Percentiles rank a stretch among this genome's conserved stretches.
Conservation (phyloP, 768 basidiomycete species). For the Cystofilobasidium ferigula region DNA sequence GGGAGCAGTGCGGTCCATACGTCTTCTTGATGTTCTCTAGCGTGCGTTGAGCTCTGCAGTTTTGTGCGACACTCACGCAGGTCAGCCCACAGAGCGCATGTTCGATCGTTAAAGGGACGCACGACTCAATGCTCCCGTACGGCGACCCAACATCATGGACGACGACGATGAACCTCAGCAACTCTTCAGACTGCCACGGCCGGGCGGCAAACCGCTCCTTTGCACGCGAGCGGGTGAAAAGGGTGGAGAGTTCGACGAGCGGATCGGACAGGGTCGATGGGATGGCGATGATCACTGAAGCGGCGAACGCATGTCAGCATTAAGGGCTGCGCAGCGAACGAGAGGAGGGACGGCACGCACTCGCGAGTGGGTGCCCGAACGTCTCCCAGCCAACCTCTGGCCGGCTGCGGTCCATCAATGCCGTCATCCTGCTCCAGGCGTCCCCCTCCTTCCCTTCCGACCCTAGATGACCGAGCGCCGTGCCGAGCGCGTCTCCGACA, state of each 20-base stretch:
- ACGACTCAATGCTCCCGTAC: conserved; percentile 31
- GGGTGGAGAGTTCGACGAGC: conserved; percentile 30
- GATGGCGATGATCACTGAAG: conserved; percentile 34
- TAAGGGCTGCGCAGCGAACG: neutral
- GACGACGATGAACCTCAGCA: conserved; percentile 35
- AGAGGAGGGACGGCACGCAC: conserved; percentile 24
- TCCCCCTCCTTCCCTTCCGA: neutral
- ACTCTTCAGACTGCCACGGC: conserved; percentile 34
- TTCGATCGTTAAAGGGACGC: conserved; percentile 24
- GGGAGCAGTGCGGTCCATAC: conserved; percentile 24
- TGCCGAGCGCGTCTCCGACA: neutral
- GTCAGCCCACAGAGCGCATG: no score
- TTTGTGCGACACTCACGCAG: no score
- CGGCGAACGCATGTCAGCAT: neutral
- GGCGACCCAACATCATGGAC: conserved; percentile 35
- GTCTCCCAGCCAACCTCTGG: conserved; percentile 29
- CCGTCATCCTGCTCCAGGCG: conserved; percentile 46
- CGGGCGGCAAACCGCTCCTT: conserved; percentile 27
- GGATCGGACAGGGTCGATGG: conserved; percentile 35
- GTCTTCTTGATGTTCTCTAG: conserved; percentile 35
- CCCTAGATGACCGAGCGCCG: neutral
- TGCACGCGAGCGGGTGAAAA: conserved; percentile 28
- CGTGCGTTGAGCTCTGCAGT: conserved; percentile 31
- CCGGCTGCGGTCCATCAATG: conserved; percentile 85
- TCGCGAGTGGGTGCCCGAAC: conserved; percentile 30